Conservation (phyloP, 129 eudicot species). For the Erigeron canadensis region DNA sequence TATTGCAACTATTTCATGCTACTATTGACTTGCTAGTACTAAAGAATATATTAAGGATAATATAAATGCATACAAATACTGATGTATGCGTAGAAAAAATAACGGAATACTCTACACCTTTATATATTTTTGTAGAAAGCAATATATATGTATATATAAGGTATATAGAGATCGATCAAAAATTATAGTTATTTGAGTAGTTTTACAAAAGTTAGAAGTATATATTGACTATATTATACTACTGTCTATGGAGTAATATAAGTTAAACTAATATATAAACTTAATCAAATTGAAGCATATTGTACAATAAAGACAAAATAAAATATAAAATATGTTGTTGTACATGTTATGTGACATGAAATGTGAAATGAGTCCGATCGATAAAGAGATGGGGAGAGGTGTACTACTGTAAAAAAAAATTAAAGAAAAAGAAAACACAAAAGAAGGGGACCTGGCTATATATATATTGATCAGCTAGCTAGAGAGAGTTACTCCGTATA, state of each 20-base stretch:
- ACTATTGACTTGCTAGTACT: no score
- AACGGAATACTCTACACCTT: no score
- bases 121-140: no score
- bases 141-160: no score
- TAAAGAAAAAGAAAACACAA: slow-evolving; percentile 41
- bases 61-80: neutral
- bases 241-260: neutral
- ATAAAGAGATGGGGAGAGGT: slow-evolving; percentile 34
- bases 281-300: slow-evolving; percentile 4
- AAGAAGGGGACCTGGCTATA: slow-evolving; percentile 49
- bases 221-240: neutral
- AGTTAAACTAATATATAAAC: neutral
- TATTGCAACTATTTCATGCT: no score
- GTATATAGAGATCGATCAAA: neutral
- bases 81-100: no score
- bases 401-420: slow-evolving; percentile 35
- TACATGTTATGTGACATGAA: slow-evolving; percentile 24
- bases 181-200: neutral
- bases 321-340: neutral
- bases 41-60: no score
- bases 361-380: slow-evolving; percentile 36
- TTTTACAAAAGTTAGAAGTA: neutral
- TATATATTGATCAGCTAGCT: no score
- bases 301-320: slow-evolving; percentile 8
- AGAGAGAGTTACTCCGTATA: slow-evolving; percentile 31